These are phyloP conservation scores for Lodderomyces orthopsilosis DNA, from an alignment of 1,139 yeast genomes.

Conservation along the genomic window DNA sequence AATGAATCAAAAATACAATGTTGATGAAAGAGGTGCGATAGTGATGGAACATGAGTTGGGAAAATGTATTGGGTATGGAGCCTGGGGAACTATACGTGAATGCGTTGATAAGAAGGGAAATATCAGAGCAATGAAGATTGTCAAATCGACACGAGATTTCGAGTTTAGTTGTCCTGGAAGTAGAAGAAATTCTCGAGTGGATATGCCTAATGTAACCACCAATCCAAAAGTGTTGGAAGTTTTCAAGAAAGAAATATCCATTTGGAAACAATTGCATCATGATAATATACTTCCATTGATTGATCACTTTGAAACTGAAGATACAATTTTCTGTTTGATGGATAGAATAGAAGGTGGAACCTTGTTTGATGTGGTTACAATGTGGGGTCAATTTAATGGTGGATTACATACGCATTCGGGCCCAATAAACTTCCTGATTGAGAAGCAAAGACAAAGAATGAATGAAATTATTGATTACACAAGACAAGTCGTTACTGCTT, in stretches of 20 bases:
- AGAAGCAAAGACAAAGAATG: conserved; percentile 24
- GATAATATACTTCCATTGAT: conserved; percentile 62
- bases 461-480: conserved; percentile 18
- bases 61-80: conserved; percentile 83
- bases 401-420: conserved; percentile 29
- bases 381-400: conserved; percentile 54
- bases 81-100: conserved; percentile 88
- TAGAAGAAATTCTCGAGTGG: conserved; percentile 9
- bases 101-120: conserved; percentile 47
- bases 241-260: conserved; percentile 66
- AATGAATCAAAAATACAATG: conserved; percentile 29
- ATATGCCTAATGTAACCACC: conserved; percentile 5
- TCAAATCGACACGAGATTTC: conserved; percentile 46
- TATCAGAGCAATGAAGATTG: conserved; percentile 73
- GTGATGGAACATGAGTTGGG: conserved; percentile 65
- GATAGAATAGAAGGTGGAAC: conserved; percentile 78
- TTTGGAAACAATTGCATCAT: conserved; percentile 61
- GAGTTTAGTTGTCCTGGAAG: conserved; percentile 1
- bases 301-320: conserved; percentile 58
- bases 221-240: conserved; percentile 40
- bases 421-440: conserved; percentile 30
- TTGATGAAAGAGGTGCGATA: conserved; percentile 61
- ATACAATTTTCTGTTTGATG: conserved; percentile 70
- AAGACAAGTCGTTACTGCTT: conserved; percentile 58
- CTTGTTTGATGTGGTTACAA: conserved; percentile 68